These are phyloP conservation scores for Tilletia caries DNA, from an alignment of 1,284 basidiomycete species.

Conservation along the genomic window DNA sequence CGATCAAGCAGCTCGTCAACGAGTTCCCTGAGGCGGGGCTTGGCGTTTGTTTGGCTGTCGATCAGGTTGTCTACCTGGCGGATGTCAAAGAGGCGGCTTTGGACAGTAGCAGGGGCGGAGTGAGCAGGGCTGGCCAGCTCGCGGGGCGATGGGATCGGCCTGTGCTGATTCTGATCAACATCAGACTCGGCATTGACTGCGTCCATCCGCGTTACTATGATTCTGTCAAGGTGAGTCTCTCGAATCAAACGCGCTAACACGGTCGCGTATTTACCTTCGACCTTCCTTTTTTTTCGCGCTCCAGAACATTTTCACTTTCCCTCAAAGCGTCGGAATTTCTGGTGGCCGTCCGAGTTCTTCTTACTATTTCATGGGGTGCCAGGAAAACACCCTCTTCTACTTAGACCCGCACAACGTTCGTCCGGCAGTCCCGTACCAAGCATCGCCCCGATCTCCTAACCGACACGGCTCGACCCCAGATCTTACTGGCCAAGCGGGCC, in stretches of 20 bases:
- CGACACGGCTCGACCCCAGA: neutral
- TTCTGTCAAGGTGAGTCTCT: conserved; percentile 72
- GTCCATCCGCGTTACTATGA: conserved; percentile 95
- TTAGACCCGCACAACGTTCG: conserved; percentile 91
- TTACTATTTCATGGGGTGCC: conserved; percentile 93
- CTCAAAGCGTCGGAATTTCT: conserved; percentile 91
- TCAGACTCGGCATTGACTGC: conserved; percentile 82
- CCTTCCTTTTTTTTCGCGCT: neutral
- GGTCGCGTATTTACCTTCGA: neutral
- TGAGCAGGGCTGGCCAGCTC: neutral
- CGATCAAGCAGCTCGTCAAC: conserved; percentile 72
- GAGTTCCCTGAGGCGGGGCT: conserved; percentile 76
- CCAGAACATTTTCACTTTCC: conserved; percentile 82
- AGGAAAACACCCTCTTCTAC: conserved; percentile 71
- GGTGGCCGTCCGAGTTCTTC: conserved; percentile 91
- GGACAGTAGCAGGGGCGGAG: conserved; percentile 21
- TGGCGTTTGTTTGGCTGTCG: conserved; percentile 76
- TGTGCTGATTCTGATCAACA: conserved; percentile 80
- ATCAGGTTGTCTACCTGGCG: conserved; percentile 77
- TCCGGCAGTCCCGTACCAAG: conserved; percentile 71
- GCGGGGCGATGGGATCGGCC: conserved; percentile 68
- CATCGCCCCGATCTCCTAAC: conserved; percentile 57
- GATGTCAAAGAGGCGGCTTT: conserved; percentile 80
- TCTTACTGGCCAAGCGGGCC: conserved; percentile 6
- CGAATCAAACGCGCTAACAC: neutral